Evolutionary conservation across 2,329 filamentous ascomycete genomes (phyloP), one percentile per base, ranked within the genome.

Genomic region (Colletotrichum australisinense): DNA sequence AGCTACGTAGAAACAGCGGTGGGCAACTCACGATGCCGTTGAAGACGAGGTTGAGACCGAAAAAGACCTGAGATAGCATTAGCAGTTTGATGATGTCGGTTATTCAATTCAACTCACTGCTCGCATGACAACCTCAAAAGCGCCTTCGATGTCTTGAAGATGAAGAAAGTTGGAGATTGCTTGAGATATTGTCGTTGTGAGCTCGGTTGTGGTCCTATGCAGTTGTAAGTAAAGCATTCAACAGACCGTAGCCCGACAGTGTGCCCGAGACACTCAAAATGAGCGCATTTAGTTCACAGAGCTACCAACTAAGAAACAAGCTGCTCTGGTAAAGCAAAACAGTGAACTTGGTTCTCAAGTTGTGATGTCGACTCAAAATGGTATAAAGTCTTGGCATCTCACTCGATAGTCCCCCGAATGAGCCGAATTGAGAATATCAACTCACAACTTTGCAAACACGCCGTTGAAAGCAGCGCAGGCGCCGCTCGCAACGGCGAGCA

Each of bases 401-500:
- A 52, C 63, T 19, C 22, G n/a, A 26, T 14, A 22, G 16, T 8
- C 6, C 38, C 19, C 53, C 26, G 57, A 42, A 30, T 42, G 66
- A 69, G 26, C 32, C 59, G 59, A 5, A 59, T 55, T 22, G 22
- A 35, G 22, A 63, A 35, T 11, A 30, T 14, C 46, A 53, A 86
- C 90, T 78, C 84, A 94, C 92, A 97, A 85, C 83, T 96, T 97
- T 0, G 94, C 94, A 85, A 96, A 95, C 5, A 94, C 92, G 72
- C 94, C 94, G 78, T 97, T 97, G 77, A 94, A 92, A 26, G 94
- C 93, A 38, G 94, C 94, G 78, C 93, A 95, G 66, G 89, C 91
- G 74, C 94, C 94, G 79, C 93, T 94, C 62, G 92, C 90, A 55
- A 95, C 81, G 55, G 94, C 93, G 75, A 93, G 88, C 63, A 92